Evolutionary conservation across 2,329 filamentous ascomycete genomes (phyloP).

Genomic region (Fusarium acutatum): DNA sequence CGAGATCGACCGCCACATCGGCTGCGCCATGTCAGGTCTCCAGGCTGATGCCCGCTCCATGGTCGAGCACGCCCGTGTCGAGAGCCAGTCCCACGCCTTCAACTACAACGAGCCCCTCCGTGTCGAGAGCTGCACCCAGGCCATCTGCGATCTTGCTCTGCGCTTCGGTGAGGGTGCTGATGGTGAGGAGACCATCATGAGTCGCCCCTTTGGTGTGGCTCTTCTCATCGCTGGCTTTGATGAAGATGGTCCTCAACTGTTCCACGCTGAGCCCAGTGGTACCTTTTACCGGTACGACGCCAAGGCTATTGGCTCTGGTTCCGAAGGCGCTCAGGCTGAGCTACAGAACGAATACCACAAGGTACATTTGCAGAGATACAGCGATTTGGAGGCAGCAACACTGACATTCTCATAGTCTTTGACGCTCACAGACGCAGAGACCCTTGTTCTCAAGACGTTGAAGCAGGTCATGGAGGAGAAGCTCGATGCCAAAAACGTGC

Average conservation of each 20-base stretch:
- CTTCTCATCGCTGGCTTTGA: conserved; percentile 96
- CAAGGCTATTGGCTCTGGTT: conserved; percentile 97
- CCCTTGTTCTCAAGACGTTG: conserved; percentile 93
- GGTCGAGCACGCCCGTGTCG: conserved; percentile 97
- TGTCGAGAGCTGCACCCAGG: conserved; percentile 98
- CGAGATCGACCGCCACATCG: conserved; percentile 98
- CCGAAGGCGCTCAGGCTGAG: conserved; percentile 96
- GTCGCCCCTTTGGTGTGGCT: conserved; percentile 93
- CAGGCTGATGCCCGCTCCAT: conserved; percentile 98
- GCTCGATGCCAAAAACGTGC: conserved; percentile 97
- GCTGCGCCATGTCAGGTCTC: conserved; percentile 97
- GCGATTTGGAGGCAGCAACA: not conserved
- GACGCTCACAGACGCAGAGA: conserved; percentile 91
- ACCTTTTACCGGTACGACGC: conserved; percentile 99
- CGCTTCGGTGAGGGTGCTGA: conserved; percentile 97
- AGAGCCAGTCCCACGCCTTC: conserved; percentile 96
- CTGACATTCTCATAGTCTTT: conserved; percentile 67
- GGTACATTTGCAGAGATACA: conserved; percentile 50
- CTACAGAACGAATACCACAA: conserved; percentile 99
- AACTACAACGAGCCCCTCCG: conserved; percentile 96
- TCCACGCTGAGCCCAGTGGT: conserved; percentile 96
- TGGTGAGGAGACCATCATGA: conserved; percentile 99
- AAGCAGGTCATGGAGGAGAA: conserved; percentile 99
- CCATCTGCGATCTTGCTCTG: conserved; percentile 96
- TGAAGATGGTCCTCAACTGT: conserved; percentile 95